phyloP scores from a whole-genome alignment of 2,329 filamentous ascomycete genomes.

The Pyrenochaeta sp. region DNA sequence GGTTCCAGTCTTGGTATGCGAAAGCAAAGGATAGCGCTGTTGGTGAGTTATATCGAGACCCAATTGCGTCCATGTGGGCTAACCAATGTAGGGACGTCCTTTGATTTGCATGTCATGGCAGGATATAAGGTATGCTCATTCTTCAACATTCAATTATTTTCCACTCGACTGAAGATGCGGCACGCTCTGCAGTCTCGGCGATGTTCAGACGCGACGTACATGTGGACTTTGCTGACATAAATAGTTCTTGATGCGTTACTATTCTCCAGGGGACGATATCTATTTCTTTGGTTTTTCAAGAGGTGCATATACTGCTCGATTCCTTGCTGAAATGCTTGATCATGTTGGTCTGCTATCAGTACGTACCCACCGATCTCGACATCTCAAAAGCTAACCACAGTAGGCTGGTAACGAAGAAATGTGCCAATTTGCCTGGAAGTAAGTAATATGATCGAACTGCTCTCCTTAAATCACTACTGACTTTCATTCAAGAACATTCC shows the following conservation, averaged over 20 bases:
- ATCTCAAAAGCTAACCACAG: not conserved
- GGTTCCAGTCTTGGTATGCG: constrained; percentile 70
- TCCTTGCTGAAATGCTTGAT: constrained; percentile 80
- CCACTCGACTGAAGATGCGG: too few species aligned
- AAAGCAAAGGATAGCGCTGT: constrained; percentile 82
- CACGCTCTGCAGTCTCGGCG: too few species aligned
- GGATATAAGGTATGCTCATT: constrained; percentile 75
- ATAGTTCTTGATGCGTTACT: constrained; percentile 59
- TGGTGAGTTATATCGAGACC: constrained; percentile 16
- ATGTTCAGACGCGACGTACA: not conserved
- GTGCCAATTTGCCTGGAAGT: constrained; percentile 82
- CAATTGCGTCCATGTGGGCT: not conserved
- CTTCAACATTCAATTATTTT: too few species aligned
- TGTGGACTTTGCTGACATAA: not conserved
- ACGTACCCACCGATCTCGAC: constrained; percentile 5
- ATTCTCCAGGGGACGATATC: constrained; percentile 56
- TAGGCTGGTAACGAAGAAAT: constrained; percentile 83
- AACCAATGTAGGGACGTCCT: constrained; percentile 67
- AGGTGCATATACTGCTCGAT: constrained; percentile 60
- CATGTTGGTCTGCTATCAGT: constrained; percentile 76
- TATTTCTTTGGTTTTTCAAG: constrained; percentile 60
- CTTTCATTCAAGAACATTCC: constrained; percentile 60
- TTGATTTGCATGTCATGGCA: constrained; percentile 82
- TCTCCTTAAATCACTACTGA: constrained; percentile 4
- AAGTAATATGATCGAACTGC: constrained; percentile 1